A percentile compares a stretch with the other conserved stretches of the same genome.
Conservation (phyloP, 192 early-diverging fungal species). For the Podila epicladia region DNA sequence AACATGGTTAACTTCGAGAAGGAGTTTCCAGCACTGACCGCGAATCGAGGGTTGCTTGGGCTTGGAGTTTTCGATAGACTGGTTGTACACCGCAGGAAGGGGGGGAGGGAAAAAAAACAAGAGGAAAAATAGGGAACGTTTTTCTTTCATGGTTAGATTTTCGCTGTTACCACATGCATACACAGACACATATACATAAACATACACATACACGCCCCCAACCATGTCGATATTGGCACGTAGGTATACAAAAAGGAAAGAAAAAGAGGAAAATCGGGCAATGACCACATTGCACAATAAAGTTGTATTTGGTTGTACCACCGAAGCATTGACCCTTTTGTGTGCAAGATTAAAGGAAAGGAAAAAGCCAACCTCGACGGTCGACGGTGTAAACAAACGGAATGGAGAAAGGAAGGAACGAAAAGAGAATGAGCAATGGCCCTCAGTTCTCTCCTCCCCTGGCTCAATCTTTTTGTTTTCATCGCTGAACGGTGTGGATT, state of each 20-base stretch:
- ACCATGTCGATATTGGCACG: not conserved
- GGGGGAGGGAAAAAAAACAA: not conserved
- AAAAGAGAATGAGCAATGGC: not conserved
- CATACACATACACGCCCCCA: too few relatives aligned
- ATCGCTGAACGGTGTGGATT: not conserved
- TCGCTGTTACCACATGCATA: not conserved
- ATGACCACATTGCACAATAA: not conserved
- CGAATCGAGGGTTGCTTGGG: conserved; percentile 52
- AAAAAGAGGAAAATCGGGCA: not conserved
- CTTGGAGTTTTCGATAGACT: not conserved
- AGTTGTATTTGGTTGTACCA: not conserved
- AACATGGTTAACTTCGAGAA: conserved; percentile 76
- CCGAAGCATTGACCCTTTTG: conserved; percentile 1
- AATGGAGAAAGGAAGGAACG: too few relatives aligned
- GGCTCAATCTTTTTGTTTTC: too few relatives aligned
- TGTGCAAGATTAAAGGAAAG: not conserved
- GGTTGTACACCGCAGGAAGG: not conserved
- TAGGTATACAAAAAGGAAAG: not conserved
- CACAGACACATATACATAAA: not conserved
- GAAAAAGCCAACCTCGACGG: not conserved
- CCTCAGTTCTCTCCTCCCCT: not conserved
- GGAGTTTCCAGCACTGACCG: conserved; percentile 75
- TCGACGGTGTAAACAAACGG: not conserved
- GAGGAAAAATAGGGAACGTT: not conserved
- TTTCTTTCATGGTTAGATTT: too few relatives aligned